phyloP scores from a whole-genome alignment of 2,329 filamentous ascomycete species.

The Hymenoscyphus salicellus region DNA sequence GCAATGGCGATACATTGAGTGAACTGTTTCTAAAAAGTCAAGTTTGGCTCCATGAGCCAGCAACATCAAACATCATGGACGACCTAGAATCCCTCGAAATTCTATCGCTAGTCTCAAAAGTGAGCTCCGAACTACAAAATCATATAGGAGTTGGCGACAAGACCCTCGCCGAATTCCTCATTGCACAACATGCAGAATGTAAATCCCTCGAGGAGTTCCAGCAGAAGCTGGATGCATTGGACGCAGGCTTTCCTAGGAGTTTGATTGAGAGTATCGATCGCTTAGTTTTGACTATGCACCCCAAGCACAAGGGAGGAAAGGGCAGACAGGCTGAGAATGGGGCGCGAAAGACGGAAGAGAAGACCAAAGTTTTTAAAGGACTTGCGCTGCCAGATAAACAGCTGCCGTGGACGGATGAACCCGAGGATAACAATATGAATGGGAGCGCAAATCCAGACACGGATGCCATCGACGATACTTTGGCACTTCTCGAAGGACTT shows the following conservation, averaged over 20 bases:
- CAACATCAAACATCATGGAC: conserved; percentile 31
- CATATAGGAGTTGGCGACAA: conserved; percentile 90
- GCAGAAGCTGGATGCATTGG: conserved; percentile 68
- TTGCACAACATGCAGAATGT: conserved; percentile 80
- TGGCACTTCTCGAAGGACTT: conserved; percentile 84
- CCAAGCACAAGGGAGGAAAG: conserved; percentile 70
- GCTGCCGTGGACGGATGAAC: conserved; percentile 51
- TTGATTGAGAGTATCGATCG: conserved; percentile 90
- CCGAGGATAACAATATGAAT: conserved; percentile 37
- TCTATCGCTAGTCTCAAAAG: conserved; percentile 89
- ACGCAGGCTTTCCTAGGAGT: conserved; percentile 79
- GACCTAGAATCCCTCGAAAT: conserved; percentile 89
- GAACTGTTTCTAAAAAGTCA: background rate
- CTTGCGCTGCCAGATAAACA: conserved; percentile 81
- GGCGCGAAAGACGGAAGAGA: conserved; percentile 58
- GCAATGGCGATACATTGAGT: background rate
- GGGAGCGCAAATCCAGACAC: conserved; percentile 41
- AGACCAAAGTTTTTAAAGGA: conserved; percentile 85
- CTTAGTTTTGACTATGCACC: conserved; percentile 84
- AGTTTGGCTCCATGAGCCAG: background rate
- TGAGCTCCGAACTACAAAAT: conserved; percentile 91
- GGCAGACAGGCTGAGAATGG: conserved; percentile 41
- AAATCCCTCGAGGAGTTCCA: conserved; percentile 70
- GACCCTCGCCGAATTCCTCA: conserved; percentile 93
- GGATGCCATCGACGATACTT: conserved; percentile 85